Evolutionary conservation across 306 rosid genomes (phyloP).

Genomic region (Sesbania bispinosa): DNA sequence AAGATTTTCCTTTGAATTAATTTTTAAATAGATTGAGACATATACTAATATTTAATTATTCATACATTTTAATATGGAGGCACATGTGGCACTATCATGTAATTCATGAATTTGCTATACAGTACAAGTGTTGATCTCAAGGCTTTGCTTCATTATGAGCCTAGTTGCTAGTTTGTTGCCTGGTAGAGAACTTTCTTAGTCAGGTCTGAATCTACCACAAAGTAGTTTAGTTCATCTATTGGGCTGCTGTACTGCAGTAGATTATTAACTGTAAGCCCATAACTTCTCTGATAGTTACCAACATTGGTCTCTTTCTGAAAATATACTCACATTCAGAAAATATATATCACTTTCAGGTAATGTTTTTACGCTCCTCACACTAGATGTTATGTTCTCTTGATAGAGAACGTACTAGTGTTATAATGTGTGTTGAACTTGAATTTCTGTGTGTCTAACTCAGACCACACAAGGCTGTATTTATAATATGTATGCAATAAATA

Average conservation of each 20-base stretch:
- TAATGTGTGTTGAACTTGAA: too few species aligned
- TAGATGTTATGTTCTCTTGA: slow-evolving; percentile 1
- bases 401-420: background rate
- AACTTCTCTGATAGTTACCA: background rate
- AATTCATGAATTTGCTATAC: background rate
- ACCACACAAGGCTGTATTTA: too few species aligned
- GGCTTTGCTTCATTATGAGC: background rate
- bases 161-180: background rate
- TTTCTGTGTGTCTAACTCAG: too few species aligned
- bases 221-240: background rate
- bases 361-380: background rate
- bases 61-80: background rate
- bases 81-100: background rate
- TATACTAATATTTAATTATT: background rate
- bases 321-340: background rate
- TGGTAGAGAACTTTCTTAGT: background rate
- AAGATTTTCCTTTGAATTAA: background rate
- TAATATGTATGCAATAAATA: too few species aligned
- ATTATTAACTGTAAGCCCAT: background rate
- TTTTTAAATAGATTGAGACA: background rate
- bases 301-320: background rate
- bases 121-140: background rate
- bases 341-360: background rate
- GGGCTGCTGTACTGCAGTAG: background rate
- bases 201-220: background rate